These are phyloP conservation scores for Pilasporangium apinafurcum DNA, from an alignment of 352 stramenopile species.

Conservation along the genomic window DNA sequence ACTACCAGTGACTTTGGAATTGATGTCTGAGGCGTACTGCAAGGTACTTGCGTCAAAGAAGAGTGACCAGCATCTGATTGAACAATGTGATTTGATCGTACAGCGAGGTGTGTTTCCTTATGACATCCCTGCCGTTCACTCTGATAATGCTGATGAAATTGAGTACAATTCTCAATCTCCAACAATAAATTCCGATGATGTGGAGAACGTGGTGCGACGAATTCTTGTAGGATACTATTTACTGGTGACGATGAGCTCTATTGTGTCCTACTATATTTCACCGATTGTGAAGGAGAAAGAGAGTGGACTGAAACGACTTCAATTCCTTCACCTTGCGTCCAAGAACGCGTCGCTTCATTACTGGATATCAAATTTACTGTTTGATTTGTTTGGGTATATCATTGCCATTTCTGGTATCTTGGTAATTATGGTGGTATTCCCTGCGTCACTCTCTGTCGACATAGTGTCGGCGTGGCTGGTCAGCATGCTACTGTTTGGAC, in stretches of 20 bases:
- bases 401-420: slow-evolving; percentile 23
- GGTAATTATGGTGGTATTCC: slow-evolving; percentile 29
- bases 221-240: slow-evolving; percentile 91
- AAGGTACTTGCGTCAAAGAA: slow-evolving; percentile 9
- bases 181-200: not conserved
- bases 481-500: slow-evolving; percentile 27
- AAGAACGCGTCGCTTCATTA: slow-evolving; percentile 43
- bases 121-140: too few species aligned
- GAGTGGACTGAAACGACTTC: slow-evolving; percentile 59
- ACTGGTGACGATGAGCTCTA: slow-evolving; percentile 53
- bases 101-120: slow-evolving; percentile 43
- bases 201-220: slow-evolving; percentile 38
- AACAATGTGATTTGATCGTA: slow-evolving; percentile 32
- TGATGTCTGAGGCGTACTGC: slow-evolving; percentile 58
- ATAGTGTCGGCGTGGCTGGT: slow-evolving; percentile 34
- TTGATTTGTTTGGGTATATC: slow-evolving; percentile 45
- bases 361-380: slow-evolving; percentile 63
- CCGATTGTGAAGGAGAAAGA: slow-evolving; percentile 67
- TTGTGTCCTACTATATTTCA: slow-evolving; percentile 59
- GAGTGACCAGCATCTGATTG: not conserved
- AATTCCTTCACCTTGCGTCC: slow-evolving; percentile 62
- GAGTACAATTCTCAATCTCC: too few species aligned
- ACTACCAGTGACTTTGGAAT: slow-evolving; percentile 54
- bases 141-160: too few species aligned
- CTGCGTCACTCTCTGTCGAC: slow-evolving; percentile 14